Evolutionary conservation across 306 rosid species (phyloP).

Genomic region (Rosa lucieae): DNA sequence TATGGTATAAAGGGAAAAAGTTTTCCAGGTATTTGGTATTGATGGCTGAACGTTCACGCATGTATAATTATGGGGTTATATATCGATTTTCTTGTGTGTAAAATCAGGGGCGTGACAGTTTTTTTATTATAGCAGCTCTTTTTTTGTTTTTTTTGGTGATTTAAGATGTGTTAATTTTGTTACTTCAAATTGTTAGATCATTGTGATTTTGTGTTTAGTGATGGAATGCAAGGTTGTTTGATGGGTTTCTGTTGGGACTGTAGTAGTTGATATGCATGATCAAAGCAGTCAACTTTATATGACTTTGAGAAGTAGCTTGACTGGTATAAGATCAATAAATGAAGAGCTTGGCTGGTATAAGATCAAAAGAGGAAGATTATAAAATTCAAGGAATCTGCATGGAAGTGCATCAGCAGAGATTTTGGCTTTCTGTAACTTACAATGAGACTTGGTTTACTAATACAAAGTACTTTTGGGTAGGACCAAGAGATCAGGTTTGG

Average conservation of each 20-base stretch:
- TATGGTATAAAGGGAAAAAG: no score
- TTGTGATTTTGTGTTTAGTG: background rate
- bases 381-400: conserved; percentile 94
- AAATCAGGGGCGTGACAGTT: no score
- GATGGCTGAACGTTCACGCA: no score
- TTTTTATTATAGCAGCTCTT: no score
- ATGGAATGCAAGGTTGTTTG: background rate
- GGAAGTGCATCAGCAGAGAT: no score
- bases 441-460: no score
- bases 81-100: no score
- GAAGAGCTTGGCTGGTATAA: background rate
- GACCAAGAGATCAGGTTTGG: no score
- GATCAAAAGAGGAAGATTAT: conserved; percentile 69
- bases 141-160: background rate
- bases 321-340: background rate
- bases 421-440: no score
- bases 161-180: background rate
- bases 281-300: background rate
- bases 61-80: no score
- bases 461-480: no score
- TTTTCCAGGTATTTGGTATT: no score
- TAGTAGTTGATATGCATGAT: background rate
- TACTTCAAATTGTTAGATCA: background rate
- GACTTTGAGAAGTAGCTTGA: background rate
- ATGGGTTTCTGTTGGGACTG: background rate